Conservation (phyloP, 2,329 filamentous ascomycete genomes). For the Stagonosporopsis cucurbitacearum region DNA sequence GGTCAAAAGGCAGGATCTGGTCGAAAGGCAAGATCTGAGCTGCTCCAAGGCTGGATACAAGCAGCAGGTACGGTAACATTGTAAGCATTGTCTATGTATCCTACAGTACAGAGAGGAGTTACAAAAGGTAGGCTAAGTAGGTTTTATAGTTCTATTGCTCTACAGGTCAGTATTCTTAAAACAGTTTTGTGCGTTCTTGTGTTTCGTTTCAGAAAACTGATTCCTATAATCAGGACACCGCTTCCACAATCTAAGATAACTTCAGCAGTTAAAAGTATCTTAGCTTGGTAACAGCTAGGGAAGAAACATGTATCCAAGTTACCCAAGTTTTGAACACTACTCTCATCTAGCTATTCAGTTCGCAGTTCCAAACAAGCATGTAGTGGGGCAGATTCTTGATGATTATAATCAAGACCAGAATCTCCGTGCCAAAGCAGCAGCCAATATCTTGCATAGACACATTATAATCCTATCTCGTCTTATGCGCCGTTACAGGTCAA, state of each 20-base stretch:
- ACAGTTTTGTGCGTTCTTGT: background rate
- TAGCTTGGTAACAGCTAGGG: no score
- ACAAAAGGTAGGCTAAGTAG: no score
- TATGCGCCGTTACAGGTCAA: background rate
- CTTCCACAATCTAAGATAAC: no score
- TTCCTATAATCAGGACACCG: background rate
- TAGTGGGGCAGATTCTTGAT: constrained; percentile 1
- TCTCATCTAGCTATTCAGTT: constrained; percentile 2
- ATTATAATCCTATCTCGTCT: background rate
- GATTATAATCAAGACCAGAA: background rate
- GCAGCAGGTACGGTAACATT: no score
- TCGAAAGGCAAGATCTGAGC: constrained; percentile 4
- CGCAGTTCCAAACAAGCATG: constrained; percentile 1
- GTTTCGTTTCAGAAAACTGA: background rate
- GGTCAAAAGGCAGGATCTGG: constrained; percentile 2
- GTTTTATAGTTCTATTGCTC: background rate
- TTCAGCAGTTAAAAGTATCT: no score
- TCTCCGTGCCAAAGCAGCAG: background rate
- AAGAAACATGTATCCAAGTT: constrained; percentile 1
- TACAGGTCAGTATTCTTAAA: background rate
- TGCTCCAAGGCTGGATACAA: background rate
- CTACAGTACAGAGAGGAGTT: no score
- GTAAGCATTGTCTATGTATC: no score
- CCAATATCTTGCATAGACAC: background rate
- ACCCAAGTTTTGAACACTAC: background rate